Base-by-base conservation (phyloP, 2,329 filamentous ascomycete species). In the Drechslera avenae region DNA sequence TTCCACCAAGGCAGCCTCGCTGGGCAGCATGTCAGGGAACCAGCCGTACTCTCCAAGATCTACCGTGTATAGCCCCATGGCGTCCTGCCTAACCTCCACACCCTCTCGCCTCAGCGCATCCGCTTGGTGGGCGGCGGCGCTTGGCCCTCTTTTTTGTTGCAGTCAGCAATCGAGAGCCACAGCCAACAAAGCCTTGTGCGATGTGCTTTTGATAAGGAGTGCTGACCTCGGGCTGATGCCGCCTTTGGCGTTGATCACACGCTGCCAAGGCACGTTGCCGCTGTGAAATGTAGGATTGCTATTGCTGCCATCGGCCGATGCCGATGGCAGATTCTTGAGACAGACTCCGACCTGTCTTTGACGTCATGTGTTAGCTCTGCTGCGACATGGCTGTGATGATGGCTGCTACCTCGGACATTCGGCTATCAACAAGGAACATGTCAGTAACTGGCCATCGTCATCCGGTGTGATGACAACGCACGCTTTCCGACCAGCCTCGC, bases 221-320 rank as follows among this genome's bases (percentile, higher is more conserved):
- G 71, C 77, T 60, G 67, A 93, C 90, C 92, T 84, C 6, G 89
- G 89, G 36, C 91, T 96, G 60, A 97, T 95, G 52, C 85, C 79
- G 17, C 93, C 92, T 74, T 89, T 93, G 12, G 90, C 78, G 72
- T 93, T 96, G 69, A 97, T 88, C 52, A 97, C 90, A 50, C 94
- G 81, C 78, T 97, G 93, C 93, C 93, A 97, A 0, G 93, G 93
- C 3, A 97, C 93, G 59, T 88, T 97, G 18, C 78, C 79, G 52
- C 82, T 79, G 72, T 96, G 87, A 76, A 88, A 95, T 50, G 76
- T 64, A 32, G 69, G 55, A 72, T 56, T 64, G 45, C 75, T 72
- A 36, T 74, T 74, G 30, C 72, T 75, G 46, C 73, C 67, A 55
- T 78, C 74, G 40, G 73, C 51, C 62, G 71, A 74, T 37, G 65